Percentiles rank a stretch among this genome's conserved stretches.
phyloP scores from a whole-genome alignment of 176 grass and related monocot species.

The Oryza punctata region DNA sequence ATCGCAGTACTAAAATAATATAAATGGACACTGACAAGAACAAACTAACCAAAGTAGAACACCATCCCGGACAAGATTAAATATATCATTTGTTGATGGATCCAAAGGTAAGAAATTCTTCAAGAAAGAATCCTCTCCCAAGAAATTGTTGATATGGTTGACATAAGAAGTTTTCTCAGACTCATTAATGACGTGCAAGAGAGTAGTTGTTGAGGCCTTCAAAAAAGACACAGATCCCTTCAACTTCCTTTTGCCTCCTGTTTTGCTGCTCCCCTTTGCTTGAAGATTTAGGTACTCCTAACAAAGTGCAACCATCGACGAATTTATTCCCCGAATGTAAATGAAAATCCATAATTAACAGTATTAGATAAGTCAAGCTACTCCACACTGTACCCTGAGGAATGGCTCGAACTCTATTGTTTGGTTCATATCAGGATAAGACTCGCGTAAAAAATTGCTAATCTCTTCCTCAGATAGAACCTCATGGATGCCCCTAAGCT shows the following conservation, averaged over 20 bases:
- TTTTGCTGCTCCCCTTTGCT: constrained; percentile 60
- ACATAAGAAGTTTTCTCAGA: constrained; percentile 93
- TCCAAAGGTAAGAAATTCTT: constrained; percentile 94
- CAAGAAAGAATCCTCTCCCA: constrained; percentile 80
- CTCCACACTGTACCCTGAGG: constrained; percentile 60
- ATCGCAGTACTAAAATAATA: neutral
- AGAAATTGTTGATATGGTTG: constrained; percentile 91
- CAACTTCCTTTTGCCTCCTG: constrained; percentile 58
- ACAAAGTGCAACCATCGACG: constrained; percentile 16
- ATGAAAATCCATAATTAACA: neutral
- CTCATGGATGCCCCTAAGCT: constrained; percentile 76
- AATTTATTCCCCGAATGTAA: neutral
- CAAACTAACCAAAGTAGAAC: constrained; percentile 86
- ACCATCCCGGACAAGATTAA: constrained; percentile 82
- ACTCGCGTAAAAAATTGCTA: constrained; percentile 47
- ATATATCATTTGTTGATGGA: constrained; percentile 63
- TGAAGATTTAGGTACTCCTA: constrained; percentile 88
- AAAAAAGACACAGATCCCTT: constrained; percentile 93
- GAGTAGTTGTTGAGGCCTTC: constrained; percentile 92
- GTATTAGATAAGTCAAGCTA: neutral
- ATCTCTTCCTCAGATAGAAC: constrained; percentile 74
- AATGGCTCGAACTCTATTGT: constrained; percentile 89
- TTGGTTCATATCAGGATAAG: constrained; percentile 61
- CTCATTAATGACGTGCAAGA: constrained; percentile 88
- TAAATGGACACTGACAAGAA: neutral